Base-by-base conservation (phyloP, 176 grass and related monocot species). In the Calamus simplicifolius region DNA sequence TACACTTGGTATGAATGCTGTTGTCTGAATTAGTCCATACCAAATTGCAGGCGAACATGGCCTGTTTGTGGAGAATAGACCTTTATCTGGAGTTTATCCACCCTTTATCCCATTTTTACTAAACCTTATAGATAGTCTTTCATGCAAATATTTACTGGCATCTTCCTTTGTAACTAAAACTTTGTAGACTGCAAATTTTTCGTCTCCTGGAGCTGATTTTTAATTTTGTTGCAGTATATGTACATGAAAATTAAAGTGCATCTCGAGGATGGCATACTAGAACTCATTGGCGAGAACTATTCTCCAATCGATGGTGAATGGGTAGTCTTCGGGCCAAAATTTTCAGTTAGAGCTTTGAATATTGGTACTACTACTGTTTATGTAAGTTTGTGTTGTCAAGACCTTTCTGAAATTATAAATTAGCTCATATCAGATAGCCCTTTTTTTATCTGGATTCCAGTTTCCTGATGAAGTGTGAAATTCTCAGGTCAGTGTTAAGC, bases 181-280 rank as follows among this genome's bases (percentile, higher is more conserved):
- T 43, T 43, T 10, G 12, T 43, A 43, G 35, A 43, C 35, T 43
- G 35, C 35, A 43, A 43, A 12, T 43, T 2, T 43, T 43, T 7
- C 35, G 12, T 43, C 1, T 43, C 12, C 12, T 43, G 8, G 12
- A 13, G 35, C 35, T 43, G 12, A 43, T 43, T 12, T 43, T 43
- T 10, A 43, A 43, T 13, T 72, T 72, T 13, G 67, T 76, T 96
- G 49, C 43, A 96, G 92, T 96, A 82, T 69, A 84, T 90, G 58
- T 96, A 90, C 70, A 90, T 96, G 92, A 80, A 70, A 61, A 80
- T 90, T 72, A 80, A 79, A 49, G 81, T 90, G 27, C 92, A 90
- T 76, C 65, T 76, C 58, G 86, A 85, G 66, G 83, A 79, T 66
- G 87, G 84, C 68, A 79, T 87, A 79, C 68, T 96, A 53, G 78